phyloP scores from a whole-genome alignment of 129 eudicot species.

The Tanacetum coccineum region DNA sequence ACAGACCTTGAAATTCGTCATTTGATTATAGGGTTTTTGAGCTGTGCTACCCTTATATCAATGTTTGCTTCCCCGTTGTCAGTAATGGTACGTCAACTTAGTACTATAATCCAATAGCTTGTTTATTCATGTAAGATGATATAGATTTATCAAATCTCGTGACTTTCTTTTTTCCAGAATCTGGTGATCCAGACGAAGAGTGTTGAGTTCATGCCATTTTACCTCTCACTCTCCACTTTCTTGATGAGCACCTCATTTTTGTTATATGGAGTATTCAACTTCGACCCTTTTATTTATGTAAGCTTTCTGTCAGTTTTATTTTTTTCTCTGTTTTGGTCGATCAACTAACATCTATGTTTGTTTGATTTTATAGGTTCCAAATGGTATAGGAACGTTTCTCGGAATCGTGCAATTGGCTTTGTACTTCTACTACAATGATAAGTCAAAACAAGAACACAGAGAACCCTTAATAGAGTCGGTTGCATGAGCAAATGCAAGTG shows the following conservation, averaged over 20 bases:
- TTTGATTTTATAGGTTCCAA: slow-evolving; percentile 62
- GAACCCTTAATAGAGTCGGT: slow-evolving; percentile 66
- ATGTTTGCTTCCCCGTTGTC: slow-evolving; percentile 93
- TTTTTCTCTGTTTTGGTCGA: background rate
- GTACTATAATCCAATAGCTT: slow-evolving; percentile 5
- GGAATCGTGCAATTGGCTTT: slow-evolving; percentile 58
- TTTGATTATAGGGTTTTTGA: slow-evolving; percentile 56
- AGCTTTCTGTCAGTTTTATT: slow-evolving; percentile 25
- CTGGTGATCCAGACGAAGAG: slow-evolving; percentile 75
- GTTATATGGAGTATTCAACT: slow-evolving; percentile 69
- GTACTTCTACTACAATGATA: slow-evolving; percentile 45
- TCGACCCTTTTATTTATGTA: slow-evolving; percentile 74
- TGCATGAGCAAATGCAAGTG: slow-evolving; percentile 35
- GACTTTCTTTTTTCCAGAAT: slow-evolving; percentile 38
- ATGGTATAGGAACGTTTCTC: slow-evolving; percentile 72
- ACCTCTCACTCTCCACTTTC: slow-evolving; percentile 75
- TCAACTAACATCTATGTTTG: slow-evolving; percentile 16
- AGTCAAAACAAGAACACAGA: slow-evolving; percentile 31
- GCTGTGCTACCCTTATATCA: slow-evolving; percentile 76
- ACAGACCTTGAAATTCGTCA: slow-evolving; percentile 54
- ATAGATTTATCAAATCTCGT: background rate
- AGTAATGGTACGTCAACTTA: slow-evolving; percentile 52
- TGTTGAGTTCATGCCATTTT: slow-evolving; percentile 93
- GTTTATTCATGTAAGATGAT: background rate
- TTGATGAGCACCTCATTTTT: slow-evolving; percentile 82